Conservation (phyloP, 1,139 yeast genomes). For the Yamadazyma atmosphaerica region DNA sequence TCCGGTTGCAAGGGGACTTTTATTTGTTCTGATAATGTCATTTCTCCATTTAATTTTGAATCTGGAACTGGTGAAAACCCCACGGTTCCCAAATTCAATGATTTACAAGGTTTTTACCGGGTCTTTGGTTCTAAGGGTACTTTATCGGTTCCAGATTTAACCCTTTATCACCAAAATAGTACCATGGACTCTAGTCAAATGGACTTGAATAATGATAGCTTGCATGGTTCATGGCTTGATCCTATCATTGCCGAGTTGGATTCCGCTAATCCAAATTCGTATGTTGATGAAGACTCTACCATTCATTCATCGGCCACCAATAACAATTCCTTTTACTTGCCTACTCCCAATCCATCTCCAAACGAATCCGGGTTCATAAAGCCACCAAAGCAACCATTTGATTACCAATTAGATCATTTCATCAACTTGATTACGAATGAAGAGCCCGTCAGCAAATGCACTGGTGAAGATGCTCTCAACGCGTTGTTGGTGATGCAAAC, state of each 20-base stretch:
- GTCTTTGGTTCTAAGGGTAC: constrained; percentile 41
- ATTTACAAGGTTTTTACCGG: constrained; percentile 34
- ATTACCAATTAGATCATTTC: constrained; percentile 36
- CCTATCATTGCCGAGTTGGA: background rate
- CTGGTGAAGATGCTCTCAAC: constrained; percentile 42
- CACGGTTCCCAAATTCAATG: constrained; percentile 29
- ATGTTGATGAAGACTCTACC: too few species aligned
- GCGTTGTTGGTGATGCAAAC: constrained; percentile 44
- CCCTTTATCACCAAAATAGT: constrained; percentile 30
- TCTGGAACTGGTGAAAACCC: constrained; percentile 46
- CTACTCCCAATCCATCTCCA: constrained; percentile 15
- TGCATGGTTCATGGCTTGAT: background rate
- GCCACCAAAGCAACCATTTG: constrained; percentile 30
- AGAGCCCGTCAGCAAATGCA: constrained; percentile 34
- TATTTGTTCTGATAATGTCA: constrained; percentile 39
- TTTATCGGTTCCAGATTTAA: constrained; percentile 38
- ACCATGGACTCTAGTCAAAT: constrained; percentile 11
- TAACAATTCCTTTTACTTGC: constrained; percentile 6
- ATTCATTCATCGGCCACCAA: constrained; percentile 2
- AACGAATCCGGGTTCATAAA: constrained; percentile 13
- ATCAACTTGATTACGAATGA: constrained; percentile 34
- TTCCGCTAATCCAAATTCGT: background rate
- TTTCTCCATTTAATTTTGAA: constrained; percentile 42
- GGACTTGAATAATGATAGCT: background rate
- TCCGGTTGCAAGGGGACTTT: constrained; percentile 40